Evolutionary conservation across 768 basidiomycete genomes (phyloP).

Genomic region (Amanita exitialis): DNA sequence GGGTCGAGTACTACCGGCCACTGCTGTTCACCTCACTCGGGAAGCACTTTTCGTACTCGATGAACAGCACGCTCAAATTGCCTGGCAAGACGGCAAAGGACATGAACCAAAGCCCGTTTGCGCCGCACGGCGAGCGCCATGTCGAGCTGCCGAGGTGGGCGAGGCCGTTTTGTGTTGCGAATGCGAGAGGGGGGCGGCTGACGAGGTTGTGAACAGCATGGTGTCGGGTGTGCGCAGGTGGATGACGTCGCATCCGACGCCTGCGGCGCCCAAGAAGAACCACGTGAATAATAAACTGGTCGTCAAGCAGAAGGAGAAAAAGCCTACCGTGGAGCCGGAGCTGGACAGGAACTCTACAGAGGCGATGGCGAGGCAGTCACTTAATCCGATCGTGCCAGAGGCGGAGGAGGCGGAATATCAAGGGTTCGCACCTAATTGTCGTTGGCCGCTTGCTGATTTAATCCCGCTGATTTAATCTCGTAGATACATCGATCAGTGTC

Average conservation of each 20-base stretch:
- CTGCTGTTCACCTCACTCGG: conserved; percentile 74
- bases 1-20: conserved; percentile 86
- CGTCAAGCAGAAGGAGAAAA: conserved; percentile 25
- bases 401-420: conserved; percentile 66
- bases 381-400: conserved; percentile 54
- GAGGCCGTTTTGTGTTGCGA: neutral
- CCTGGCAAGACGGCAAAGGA: conserved; percentile 69
- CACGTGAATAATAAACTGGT: conserved; percentile 27
- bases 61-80: conserved; percentile 80
- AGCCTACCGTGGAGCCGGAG: conserved; percentile 18
- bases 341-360: conserved; percentile 44
- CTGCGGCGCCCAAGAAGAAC: conserved; percentile 27
- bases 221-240: conserved; percentile 74
- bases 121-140: conserved; percentile 37
- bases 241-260: conserved; percentile 49
- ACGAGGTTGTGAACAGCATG: conserved; percentile 30
- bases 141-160: conserved; percentile 24
- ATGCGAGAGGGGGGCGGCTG: neutral
- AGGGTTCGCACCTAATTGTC: conserved; percentile 30
- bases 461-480: neutral
- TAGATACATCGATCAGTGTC: conserved; percentile 70
- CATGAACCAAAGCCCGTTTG: conserved; percentile 68
- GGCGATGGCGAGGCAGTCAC: conserved; percentile 41
- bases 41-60: conserved; percentile 87
- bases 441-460: neutral